Evolutionary conservation across 345 rosid species (phyloP).

Genomic region (Physaria fendleri): DNA sequence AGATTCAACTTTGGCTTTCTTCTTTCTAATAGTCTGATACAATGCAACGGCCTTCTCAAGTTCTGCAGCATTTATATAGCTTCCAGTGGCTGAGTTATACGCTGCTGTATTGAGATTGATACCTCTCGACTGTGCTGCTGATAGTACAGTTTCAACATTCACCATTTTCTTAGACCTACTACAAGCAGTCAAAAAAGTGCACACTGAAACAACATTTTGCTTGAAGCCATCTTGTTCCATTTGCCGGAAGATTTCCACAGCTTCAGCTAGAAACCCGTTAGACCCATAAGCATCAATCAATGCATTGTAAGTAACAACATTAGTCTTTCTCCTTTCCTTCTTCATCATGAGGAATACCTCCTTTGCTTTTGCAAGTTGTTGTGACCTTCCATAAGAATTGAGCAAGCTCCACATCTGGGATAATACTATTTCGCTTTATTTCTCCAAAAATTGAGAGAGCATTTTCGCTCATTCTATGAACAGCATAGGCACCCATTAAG

Average conservation of each 20-base stretch:
- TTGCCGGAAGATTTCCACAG: conserved; percentile 64
- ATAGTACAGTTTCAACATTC: conserved; percentile 67
- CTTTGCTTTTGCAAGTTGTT: conserved; percentile 64
- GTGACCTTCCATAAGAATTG: conserved; percentile 85
- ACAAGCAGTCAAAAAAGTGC: conserved; percentile 85
- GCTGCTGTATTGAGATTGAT: conserved; percentile 72
- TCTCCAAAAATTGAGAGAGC: conserved; percentile 66
- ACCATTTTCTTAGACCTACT: conserved; percentile 65
- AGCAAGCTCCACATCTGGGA: conserved; percentile 84
- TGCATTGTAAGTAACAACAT: conserved; percentile 73
- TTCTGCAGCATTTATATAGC: conserved; percentile 79
- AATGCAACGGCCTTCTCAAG: conserved; percentile 60
- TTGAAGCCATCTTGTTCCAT: conserved; percentile 71
- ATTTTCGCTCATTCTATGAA: conserved; percentile 71
- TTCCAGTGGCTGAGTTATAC: conserved; percentile 82
- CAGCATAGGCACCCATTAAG: conserved; percentile 77
- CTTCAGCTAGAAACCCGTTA: conserved; percentile 66
- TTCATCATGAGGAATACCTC: conserved; percentile 71
- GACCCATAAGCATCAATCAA: conserved; percentile 91
- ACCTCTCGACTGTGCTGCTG: conserved; percentile 73
- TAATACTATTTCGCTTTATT: conserved; percentile 52
- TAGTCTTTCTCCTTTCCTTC: conserved; percentile 60
- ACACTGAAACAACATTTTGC: conserved; percentile 72
- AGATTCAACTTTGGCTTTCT: conserved; percentile 56
- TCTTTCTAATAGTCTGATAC: conserved; percentile 63